Percentiles rank a stretch among this genome's conserved stretches.
Evolutionary conservation across 495 filamentous ascomycete genomes (phyloP).

Genomic region (Letharia lupina): DNA sequence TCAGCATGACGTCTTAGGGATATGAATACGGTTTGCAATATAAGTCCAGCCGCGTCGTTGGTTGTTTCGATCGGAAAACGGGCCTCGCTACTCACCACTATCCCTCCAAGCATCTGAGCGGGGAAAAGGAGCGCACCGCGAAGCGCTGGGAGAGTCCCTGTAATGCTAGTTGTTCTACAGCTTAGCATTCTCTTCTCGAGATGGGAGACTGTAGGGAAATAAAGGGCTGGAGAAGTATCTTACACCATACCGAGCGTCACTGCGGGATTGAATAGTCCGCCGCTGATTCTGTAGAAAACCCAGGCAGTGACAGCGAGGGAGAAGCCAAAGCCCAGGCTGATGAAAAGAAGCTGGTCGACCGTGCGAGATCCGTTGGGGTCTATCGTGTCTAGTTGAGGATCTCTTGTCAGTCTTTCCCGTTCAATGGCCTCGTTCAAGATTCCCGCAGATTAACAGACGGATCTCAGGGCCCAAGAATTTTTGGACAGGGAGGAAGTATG

Average conservation of each 20-base stretch:
- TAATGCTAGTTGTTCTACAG: slow-evolving; percentile 7
- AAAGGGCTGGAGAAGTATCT: slow-evolving; percentile 62
- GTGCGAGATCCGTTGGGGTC: neutral
- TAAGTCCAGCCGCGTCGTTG: neutral
- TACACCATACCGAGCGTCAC: slow-evolving; percentile 61
- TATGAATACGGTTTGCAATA: neutral
- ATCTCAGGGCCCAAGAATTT: neutral
- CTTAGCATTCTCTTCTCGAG: neutral
- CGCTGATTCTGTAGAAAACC: slow-evolving; percentile 75
- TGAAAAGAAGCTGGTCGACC: slow-evolving; percentile 48
- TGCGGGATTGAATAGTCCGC: slow-evolving; percentile 76
- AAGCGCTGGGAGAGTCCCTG: slow-evolving; percentile 29
- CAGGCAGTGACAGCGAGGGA: slow-evolving; percentile 69
- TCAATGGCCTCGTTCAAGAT: neutral
- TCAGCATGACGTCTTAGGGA: neutral
- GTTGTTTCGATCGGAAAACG: neutral
- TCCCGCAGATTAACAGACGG: neutral
- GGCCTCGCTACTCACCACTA: slow-evolving; percentile 16
- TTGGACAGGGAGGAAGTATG: neutral
- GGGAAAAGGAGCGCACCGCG: slow-evolving; percentile 32
- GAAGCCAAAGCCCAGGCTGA: slow-evolving; percentile 65
- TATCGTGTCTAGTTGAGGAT: neutral
- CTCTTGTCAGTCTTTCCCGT: neutral
- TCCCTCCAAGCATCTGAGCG: slow-evolving; percentile 32
- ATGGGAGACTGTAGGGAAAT: slow-evolving; percentile 27